Conservation (phyloP, 2,329 filamentous ascomycete genomes). For the Thermomyces lanuginosus region DNA sequence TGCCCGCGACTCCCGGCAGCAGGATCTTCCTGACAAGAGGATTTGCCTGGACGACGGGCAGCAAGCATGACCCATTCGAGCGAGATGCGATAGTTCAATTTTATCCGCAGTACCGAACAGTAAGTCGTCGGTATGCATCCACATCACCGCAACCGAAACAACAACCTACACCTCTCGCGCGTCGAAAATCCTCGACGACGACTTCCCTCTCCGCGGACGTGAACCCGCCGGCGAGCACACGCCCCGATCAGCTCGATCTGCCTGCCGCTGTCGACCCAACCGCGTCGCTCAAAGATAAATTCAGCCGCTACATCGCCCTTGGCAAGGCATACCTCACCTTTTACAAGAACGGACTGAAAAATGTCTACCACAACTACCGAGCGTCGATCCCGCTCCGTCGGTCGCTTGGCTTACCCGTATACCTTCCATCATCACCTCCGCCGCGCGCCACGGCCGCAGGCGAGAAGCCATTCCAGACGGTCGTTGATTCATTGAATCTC, state of each 20-base stretch:
- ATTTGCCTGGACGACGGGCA: too few relatives aligned
- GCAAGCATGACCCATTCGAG: too few relatives aligned
- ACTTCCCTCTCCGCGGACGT: conserved; percentile 21
- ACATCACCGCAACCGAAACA: too few relatives aligned
- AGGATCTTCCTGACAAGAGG: too few relatives aligned
- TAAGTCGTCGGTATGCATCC: too few relatives aligned
- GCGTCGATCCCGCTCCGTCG: conserved; percentile 17
- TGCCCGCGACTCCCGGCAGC: too few relatives aligned
- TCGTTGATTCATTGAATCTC: conserved; percentile 14
- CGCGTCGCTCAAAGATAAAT: conserved; percentile 23
- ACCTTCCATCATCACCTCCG: conserved; percentile 20
- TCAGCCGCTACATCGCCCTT: conserved; percentile 26
- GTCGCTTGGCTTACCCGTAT: conserved; percentile 14
- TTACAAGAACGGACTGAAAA: conserved; percentile 72
- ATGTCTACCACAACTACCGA: conserved; percentile 51
- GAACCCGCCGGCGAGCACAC: conserved; percentile 59
- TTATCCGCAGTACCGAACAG: too few relatives aligned
- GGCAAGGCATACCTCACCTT: conserved; percentile 67
- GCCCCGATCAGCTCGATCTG: conserved; percentile 51
- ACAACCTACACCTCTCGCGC: too few relatives aligned
- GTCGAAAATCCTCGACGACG: conserved; percentile 5
- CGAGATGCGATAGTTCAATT: too few relatives aligned
- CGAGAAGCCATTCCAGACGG: conserved; percentile 6
- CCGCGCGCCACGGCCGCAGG: conserved; percentile 3
- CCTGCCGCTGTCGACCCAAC: conserved; percentile 37